phyloP scores from a whole-genome alignment of 441 rosid genomes.

The Erodium trifolium region DNA sequence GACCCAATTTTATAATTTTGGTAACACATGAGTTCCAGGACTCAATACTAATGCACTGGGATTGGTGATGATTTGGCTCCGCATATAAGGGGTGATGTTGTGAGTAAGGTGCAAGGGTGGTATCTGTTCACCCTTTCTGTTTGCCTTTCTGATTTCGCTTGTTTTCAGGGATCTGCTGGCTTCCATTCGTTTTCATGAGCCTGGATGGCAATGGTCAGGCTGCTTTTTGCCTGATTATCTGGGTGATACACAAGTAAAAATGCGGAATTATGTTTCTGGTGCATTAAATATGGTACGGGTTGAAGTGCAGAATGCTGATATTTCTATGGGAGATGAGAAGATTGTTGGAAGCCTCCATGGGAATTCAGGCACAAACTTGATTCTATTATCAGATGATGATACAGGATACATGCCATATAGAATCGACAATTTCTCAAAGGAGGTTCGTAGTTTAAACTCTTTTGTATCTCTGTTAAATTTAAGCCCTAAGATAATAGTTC shows the following conservation, averaged over 20 bases:
- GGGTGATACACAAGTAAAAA: conserved; percentile 92
- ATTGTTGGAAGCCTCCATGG: conserved; percentile 66
- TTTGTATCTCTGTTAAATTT: conserved; percentile 6
- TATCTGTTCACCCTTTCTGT: neutral
- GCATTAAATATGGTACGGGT: conserved; percentile 71
- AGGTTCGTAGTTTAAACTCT: conserved; percentile 52
- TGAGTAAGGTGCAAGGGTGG: conserved; percentile 4
- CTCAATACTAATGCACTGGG: neutral
- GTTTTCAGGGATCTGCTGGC: conserved; percentile 71
- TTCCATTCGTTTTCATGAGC: conserved; percentile 77
- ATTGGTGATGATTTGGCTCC: neutral
- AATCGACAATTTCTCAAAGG: conserved; percentile 95
- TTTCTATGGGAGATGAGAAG: conserved; percentile 68
- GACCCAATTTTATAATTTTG: neutral
- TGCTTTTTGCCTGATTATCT: conserved; percentile 92
- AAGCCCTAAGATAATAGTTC: neutral
- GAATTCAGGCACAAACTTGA: conserved; percentile 82
- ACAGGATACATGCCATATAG: conserved; percentile 95
- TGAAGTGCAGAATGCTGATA: conserved; percentile 89
- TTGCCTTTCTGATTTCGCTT: conserved; percentile 17
- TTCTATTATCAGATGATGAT: conserved; percentile 87
- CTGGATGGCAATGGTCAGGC: conserved; percentile 99
- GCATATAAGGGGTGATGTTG: conserved; percentile 1
- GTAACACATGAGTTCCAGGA: neutral
- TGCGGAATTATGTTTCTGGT: conserved; percentile 72